Base-by-base conservation (phyloP, 1,284 basidiomycete genomes). In the Cutaneotrichosporon curvatum region DNA sequence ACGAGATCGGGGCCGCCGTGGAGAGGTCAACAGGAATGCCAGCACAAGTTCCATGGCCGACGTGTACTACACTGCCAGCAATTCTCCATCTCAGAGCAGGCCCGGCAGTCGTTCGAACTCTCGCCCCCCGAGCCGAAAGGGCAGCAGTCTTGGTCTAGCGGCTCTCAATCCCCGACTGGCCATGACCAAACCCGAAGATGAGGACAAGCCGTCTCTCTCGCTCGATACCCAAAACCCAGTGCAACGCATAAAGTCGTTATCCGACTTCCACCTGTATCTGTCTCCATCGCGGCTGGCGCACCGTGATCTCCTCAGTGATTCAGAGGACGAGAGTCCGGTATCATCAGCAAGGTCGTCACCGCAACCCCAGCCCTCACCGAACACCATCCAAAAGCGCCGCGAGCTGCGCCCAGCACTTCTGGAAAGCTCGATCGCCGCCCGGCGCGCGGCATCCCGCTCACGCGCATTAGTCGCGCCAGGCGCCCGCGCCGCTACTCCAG, bases 241-340 rank as follows among this genome's bases (percentile, higher is more conserved):
- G 16, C 61, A 63, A 35, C 53, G 63, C 19, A 67, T 68, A 32
- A 65, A 65, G 40, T 63, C 61, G 0, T 45, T 71, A 11, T 62
- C 66, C 5, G 59, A 71, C 46, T 72, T 72, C 50, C 65, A 67
- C 34, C 64, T 72, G 0, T 69, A 72, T 48, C 60, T 72, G 9
- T 72, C 70, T 0, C 69, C 70, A 0, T 70, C 68, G 1, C 54
- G 70, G 18, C 50, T 67, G 10, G 65, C 67, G 8, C 55, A 69
- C 43, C 51, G 68, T 25, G 63, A 67, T 43, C 48, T 68, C 3
- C 48, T 68, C 12, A 57, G 62, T 12, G 63, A 65, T 43, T 61
- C 62, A n/a, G 62, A 65, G 16, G 53, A 60, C 30, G 61, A 63
- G 38, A 28, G 8, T 7, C 25, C 25, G 8, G 25, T 25, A 7